phyloP scores from a whole-genome alignment of 441 rosid genomes.

The Eruca vesicaria region DNA sequence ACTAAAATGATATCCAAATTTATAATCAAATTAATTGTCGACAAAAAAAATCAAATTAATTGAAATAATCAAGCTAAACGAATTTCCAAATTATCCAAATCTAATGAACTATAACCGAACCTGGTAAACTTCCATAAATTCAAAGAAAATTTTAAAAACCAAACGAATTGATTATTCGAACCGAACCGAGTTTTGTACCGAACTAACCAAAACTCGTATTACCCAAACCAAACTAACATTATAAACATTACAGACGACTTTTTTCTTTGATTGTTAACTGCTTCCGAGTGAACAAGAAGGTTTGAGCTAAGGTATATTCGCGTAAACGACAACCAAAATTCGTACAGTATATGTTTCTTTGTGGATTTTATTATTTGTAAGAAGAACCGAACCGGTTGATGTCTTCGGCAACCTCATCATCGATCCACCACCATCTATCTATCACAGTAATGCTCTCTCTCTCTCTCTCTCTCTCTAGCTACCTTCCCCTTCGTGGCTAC shows the following conservation, averaged over 20 bases:
- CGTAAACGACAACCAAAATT: constrained; percentile 21
- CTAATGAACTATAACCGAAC: no score
- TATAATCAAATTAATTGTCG: no score
- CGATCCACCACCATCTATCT: constrained; percentile 24
- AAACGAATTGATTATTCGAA: no score
- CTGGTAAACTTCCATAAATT: not conserved
- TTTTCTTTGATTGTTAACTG: not conserved
- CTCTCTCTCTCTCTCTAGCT: constrained; percentile 13
- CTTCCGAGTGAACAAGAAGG: not conserved
- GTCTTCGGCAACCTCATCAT: constrained; percentile 43
- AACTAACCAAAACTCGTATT: no score
- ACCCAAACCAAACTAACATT: no score
- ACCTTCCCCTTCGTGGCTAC: not conserved
- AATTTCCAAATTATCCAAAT: no score
- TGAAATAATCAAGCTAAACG: no score
- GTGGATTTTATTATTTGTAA: not conserved
- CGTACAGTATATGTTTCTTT: not conserved
- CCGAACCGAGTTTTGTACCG: no score
- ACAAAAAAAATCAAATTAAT: no score
- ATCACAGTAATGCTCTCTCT: constrained; percentile 1
- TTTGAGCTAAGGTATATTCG: constrained; percentile 18
- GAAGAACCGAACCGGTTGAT: constrained; percentile 24
- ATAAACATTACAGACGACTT: no score
- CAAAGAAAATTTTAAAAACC: no score
- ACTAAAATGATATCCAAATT: no score